Evolutionary conservation across 2,329 filamentous ascomycete species (phyloP).

Genomic region (Neophaeococcomyces aloes): DNA sequence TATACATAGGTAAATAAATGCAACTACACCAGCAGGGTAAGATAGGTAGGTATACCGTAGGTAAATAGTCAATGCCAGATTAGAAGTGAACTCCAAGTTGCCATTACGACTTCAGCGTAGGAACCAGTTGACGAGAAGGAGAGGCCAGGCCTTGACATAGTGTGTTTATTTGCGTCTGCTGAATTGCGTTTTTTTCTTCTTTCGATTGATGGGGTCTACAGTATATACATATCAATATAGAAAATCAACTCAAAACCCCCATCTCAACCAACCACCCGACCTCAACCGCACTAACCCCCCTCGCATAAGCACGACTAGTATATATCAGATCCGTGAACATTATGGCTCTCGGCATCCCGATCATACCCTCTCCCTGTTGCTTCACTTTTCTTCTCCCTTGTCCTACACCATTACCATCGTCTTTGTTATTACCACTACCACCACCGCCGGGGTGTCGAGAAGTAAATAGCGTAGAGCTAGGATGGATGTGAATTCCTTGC

Average conservation of each 20-base stretch:
- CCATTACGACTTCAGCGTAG: no score
- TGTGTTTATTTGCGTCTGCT: no score
- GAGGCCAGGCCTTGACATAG: no score
- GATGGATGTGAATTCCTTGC: conserved; percentile 52
- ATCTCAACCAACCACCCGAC: conserved; percentile 50
- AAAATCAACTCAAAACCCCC: conserved; percentile 3
- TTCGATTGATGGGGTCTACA: no score
- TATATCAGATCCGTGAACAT: conserved; percentile 58
- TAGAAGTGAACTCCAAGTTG: no score
- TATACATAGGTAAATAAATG: no score
- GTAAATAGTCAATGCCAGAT: no score
- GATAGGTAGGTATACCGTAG: no score
- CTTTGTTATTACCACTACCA: conserved; percentile 1
- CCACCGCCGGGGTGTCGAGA: background rate
- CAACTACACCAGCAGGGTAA: no score
- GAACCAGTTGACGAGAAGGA: no score
- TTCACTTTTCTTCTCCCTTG: conserved; percentile 9
- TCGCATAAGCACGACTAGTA: conserved; percentile 51
- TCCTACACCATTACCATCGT: conserved; percentile 4
- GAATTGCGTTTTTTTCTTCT: no score
- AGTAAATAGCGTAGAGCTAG: conserved; percentile 20
- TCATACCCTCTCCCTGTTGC: background rate
- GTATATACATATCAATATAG: background rate
- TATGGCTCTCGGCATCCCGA: conserved; percentile 33
- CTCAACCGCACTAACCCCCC: conserved; percentile 52